These are phyloP conservation scores for Elasticomyces elasticus DNA, from an alignment of 495 filamentous ascomycete genomes.

Conservation along the genomic window DNA sequence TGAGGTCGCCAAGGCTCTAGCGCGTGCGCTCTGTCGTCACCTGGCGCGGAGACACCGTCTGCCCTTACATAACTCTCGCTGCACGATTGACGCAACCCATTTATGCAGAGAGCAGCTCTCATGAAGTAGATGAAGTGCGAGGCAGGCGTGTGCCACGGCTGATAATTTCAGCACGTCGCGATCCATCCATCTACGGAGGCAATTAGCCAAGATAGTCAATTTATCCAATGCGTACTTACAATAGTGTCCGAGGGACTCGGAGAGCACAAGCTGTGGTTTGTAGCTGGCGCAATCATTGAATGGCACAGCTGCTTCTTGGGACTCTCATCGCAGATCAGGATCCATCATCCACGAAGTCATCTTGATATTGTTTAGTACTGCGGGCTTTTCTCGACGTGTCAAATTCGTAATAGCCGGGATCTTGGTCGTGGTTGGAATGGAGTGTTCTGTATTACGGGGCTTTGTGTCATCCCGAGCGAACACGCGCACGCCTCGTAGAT, in stretches of 20 bases:
- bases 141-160: too few relatives aligned
- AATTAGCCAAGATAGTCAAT: too few relatives aligned
- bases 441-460: background rate
- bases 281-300: background rate
- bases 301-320: too few relatives aligned
- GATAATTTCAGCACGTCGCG: too few relatives aligned
- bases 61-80: background rate
- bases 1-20: background rate
- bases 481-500: conserved; percentile 86
- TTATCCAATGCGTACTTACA: too few relatives aligned
- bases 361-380: conserved; percentile 12
- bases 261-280: too few relatives aligned
- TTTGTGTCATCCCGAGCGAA: conserved; percentile 66
- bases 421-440: background rate
- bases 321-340: conserved; percentile 20
- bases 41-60: background rate
- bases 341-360: conserved; percentile 18
- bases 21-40: conserved; percentile 1
- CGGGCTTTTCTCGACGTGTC: background rate
- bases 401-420: background rate
- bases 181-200: too few relatives aligned
- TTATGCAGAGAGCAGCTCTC: too few relatives aligned
- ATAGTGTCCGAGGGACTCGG: too few relatives aligned
- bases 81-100: too few relatives aligned
- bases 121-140: too few relatives aligned